Evolutionary conservation across 2,329 filamentous ascomycete species (phyloP).

Genomic region (Scopulariopsis brevicaulis): DNA sequence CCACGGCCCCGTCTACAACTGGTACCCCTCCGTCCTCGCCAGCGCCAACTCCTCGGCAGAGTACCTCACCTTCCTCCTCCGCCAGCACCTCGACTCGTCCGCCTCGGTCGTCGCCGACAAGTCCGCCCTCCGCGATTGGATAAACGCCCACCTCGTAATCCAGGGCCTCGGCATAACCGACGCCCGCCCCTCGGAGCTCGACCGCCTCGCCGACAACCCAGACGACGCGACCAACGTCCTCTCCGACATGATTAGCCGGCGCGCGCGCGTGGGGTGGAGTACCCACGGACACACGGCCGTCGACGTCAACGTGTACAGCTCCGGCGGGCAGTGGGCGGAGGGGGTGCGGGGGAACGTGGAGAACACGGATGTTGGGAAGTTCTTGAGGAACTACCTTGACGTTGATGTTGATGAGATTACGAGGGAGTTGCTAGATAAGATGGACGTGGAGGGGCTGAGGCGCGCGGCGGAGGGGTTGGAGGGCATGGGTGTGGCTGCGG

Average conservation of each 20-base stretch:
- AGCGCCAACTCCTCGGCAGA: slow-evolving; percentile 68
- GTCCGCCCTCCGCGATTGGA: slow-evolving; percentile 45
- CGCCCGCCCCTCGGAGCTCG: slow-evolving; percentile 59
- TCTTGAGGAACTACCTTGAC: slow-evolving; percentile 66
- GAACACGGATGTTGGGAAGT: slow-evolving; percentile 84
- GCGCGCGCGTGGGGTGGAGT: slow-evolving; percentile 86
- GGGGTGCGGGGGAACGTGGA: slow-evolving; percentile 77
- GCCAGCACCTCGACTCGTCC: slow-evolving; percentile 38
- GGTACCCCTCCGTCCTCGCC: slow-evolving; percentile 74
- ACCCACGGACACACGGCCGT: slow-evolving; percentile 90
- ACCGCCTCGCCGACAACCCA: slow-evolving; percentile 48
- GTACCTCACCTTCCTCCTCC: slow-evolving; percentile 53
- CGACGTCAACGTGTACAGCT: slow-evolving; percentile 94
- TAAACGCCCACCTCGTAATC: slow-evolving; percentile 56
- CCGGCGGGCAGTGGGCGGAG: slow-evolving; percentile 50
- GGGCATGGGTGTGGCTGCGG: slow-evolving; percentile 39
- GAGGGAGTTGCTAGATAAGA: slow-evolving; percentile 53
- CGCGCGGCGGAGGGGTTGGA: not conserved
- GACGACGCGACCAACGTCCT: slow-evolving; percentile 47
- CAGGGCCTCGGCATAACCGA: slow-evolving; percentile 68
- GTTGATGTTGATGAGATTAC: slow-evolving; percentile 74
- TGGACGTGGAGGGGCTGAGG: not conserved
- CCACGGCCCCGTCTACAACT: slow-evolving; percentile 49
- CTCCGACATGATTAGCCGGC: slow-evolving; percentile 74
- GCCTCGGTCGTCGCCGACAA: slow-evolving; percentile 17